Conservation (phyloP, 2,329 filamentous ascomycete genomes). For the Hymenoscyphus salicellus region DNA sequence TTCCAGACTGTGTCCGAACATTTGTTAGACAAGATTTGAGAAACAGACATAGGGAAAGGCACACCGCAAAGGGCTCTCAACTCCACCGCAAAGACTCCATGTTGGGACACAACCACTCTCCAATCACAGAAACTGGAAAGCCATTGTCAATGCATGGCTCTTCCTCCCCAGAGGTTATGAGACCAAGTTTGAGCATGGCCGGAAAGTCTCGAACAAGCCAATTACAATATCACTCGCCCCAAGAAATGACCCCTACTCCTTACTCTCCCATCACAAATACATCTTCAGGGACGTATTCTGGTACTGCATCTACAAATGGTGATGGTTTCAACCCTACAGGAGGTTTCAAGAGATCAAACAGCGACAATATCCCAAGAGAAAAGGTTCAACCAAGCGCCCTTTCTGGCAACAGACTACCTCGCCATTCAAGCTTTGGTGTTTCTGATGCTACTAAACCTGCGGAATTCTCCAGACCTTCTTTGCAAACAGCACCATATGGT, state of each 20-base stretch:
- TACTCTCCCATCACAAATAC: slow-evolving; percentile 33
- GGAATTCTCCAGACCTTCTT: slow-evolving; percentile 44
- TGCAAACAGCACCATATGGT: slow-evolving; percentile 50
- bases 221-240: slow-evolving; percentile 35
- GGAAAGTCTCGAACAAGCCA: slow-evolving; percentile 29
- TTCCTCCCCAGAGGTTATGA: slow-evolving; percentile 34
- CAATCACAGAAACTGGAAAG: slow-evolving; percentile 25
- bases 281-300: slow-evolving; percentile 32
- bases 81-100: slow-evolving; percentile 71
- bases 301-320: slow-evolving; percentile 27
- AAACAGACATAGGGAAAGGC: slow-evolving; percentile 77
- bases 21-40: slow-evolving; percentile 94
- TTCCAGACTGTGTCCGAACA: slow-evolving; percentile 81
- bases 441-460: slow-evolving; percentile 30
- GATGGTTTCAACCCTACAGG: slow-evolving; percentile 26
- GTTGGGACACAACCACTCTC: slow-evolving; percentile 48
- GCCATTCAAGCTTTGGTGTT: slow-evolving; percentile 35
- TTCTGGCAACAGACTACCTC: slow-evolving; percentile 23
- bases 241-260: slow-evolving; percentile 28
- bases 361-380: slow-evolving; percentile 29
- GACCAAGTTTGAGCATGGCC: slow-evolving; percentile 24
- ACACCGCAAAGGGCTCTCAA: slow-evolving; percentile 75
- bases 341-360: slow-evolving; percentile 33
- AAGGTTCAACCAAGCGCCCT: slow-evolving; percentile 22
- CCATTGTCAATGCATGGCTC: slow-evolving; percentile 28